Conservation (phyloP, 345 rosid genomes). For the Arabis alpina region DNA sequence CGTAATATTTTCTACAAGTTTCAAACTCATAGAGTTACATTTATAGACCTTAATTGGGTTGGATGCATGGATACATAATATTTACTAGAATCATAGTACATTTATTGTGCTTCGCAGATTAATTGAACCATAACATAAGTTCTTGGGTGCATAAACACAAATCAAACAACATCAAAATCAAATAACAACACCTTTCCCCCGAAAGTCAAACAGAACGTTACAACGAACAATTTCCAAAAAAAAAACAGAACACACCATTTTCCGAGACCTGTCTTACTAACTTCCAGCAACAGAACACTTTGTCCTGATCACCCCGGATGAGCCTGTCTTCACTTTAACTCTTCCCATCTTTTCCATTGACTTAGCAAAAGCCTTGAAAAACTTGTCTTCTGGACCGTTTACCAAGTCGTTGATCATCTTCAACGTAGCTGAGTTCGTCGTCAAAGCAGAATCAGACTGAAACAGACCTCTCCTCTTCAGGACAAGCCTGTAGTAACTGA, state of each 20-base stretch:
- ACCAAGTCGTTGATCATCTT: slow-evolving; percentile 53
- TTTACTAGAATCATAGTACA: not conserved
- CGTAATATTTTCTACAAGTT: not conserved
- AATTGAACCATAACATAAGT: slow-evolving; percentile 20
- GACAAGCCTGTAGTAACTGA: slow-evolving; percentile 60
- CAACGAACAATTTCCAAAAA: not conserved
- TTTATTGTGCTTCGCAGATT: not conserved
- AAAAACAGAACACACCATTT: slow-evolving; percentile 17
- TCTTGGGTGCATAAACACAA: slow-evolving; percentile 8
- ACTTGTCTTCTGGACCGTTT: slow-evolving; percentile 52
- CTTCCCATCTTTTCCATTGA: slow-evolving; percentile 87
- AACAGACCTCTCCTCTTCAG: slow-evolving; percentile 75
- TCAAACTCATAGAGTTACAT: not conserved
- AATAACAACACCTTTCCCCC: slow-evolving; percentile 26
- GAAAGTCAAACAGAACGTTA: slow-evolving; percentile 21
- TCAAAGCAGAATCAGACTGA: slow-evolving; percentile 74
- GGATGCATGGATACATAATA: not conserved
- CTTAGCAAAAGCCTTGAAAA: slow-evolving; percentile 60
- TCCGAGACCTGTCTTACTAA: slow-evolving; percentile 23
- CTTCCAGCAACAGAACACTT: slow-evolving; percentile 67
- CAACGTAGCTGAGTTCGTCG: slow-evolving; percentile 56
- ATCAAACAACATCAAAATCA: slow-evolving; percentile 31
- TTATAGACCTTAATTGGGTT: not conserved
- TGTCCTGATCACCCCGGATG: slow-evolving; percentile 72
- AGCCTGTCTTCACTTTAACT: slow-evolving; percentile 68